Evolutionary conservation across 163 green algal genomes (phyloP).

Genomic region (Scenedesmus sp.): DNA sequence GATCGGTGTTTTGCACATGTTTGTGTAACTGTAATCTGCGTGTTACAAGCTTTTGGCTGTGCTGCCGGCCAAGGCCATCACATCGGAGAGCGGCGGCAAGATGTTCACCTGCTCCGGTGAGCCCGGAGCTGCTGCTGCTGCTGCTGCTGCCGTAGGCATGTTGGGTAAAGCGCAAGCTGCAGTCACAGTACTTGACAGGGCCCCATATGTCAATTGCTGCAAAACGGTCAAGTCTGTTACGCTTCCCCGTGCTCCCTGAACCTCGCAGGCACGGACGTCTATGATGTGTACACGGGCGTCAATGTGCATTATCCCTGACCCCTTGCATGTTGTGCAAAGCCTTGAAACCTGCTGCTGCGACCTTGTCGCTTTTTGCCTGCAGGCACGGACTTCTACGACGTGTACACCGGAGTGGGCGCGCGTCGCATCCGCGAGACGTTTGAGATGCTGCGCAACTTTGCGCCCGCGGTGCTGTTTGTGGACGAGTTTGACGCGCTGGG

Average conservation of each 20-base stretch:
- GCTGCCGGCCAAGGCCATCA: slow-evolving; percentile 96
- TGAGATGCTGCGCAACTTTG: slow-evolving; percentile 69
- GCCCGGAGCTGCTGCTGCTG: slow-evolving; percentile 51
- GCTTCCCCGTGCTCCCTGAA: no score
- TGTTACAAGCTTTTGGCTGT: no score
- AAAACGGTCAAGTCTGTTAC: no score
- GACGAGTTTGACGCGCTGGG: slow-evolving; percentile 98
- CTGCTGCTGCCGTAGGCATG: no score
- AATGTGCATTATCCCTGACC: no score
- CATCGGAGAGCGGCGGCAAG: slow-evolving; percentile 92
- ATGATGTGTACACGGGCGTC: slow-evolving; percentile 64
- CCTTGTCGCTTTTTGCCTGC: neutral
- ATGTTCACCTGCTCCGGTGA: slow-evolving; percentile 90
- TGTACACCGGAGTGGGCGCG: slow-evolving; percentile 69
- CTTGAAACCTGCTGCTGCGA: neutral
- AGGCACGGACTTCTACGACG: slow-evolving; percentile 74
- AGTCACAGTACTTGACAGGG: no score
- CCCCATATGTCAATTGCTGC: no score
- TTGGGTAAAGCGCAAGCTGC: no score
- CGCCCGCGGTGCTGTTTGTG: slow-evolving; percentile 98
- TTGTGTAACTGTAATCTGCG: no score
- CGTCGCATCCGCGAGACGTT: slow-evolving; percentile 72
- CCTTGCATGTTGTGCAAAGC: no score
- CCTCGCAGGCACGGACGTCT: slow-evolving; percentile 67
- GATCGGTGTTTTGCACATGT: slow-evolving; percentile 66